Percentiles rank a stretch among this genome's conserved stretches.
These are phyloP conservation scores for Cornus suecica DNA, from an alignment of 148 eudicot species.

Conservation along the genomic window DNA sequence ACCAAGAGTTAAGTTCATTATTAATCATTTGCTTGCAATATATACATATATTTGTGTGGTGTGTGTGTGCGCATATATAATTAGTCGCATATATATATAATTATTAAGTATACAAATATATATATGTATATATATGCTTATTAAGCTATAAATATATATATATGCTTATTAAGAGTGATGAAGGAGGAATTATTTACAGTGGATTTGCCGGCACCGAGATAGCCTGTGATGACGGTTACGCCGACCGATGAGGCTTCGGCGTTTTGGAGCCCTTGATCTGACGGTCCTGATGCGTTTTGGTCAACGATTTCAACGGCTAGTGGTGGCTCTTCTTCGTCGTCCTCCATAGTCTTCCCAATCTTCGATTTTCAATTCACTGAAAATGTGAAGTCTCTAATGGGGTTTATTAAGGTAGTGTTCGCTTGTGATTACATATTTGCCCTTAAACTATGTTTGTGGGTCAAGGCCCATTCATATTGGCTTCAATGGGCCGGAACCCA, in stretches of 20 bases:
- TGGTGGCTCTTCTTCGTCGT: constrained; percentile 75
- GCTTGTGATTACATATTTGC: neutral
- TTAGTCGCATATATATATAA: no score
- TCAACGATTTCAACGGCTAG: constrained; percentile 46
- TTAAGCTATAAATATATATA: no score
- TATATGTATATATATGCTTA: no score
- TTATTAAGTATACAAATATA: no score
- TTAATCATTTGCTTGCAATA: neutral
- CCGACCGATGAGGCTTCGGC: constrained; percentile 52
- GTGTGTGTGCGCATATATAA: neutral
- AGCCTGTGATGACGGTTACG: constrained; percentile 92
- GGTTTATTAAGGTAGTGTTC: neutral
- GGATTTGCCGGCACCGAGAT: constrained; percentile 95
- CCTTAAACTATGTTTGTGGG: neutral
- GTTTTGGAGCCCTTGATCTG: constrained; percentile 20
- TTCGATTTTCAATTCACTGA: neutral
- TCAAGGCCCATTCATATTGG: neutral
- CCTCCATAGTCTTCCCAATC: constrained; percentile 30
- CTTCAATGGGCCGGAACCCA: neutral
- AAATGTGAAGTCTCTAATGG: neutral
- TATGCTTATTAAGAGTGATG: neutral
- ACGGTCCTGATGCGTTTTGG: constrained; percentile 8
- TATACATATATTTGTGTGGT: no score
- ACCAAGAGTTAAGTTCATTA: neutral
- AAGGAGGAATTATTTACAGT: constrained; percentile 40